These are phyloP conservation scores for Dalbergia cultrata DNA, from an alignment of 306 rosid species.

Conservation along the genomic window DNA sequence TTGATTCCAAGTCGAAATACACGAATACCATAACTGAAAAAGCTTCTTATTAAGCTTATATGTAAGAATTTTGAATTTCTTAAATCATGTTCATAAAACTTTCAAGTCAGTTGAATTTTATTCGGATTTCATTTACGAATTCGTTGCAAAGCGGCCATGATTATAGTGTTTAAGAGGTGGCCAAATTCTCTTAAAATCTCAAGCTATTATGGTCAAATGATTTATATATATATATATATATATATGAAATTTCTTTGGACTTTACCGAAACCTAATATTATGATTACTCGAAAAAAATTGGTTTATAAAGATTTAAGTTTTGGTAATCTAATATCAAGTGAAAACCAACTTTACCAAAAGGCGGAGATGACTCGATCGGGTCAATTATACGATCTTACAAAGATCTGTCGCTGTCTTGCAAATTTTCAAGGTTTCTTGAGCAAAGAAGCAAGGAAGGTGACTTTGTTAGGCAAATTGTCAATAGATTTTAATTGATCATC, in stretches of 20 bases:
- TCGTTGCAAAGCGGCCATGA: background rate
- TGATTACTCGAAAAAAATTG: background rate
- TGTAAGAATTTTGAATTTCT: too few species aligned
- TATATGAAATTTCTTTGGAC: background rate
- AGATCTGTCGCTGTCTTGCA: background rate
- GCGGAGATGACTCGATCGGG: background rate
- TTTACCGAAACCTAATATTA: too few species aligned
- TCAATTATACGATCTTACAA: background rate
- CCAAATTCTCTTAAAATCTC: background rate
- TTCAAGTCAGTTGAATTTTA: background rate
- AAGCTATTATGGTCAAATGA: background rate
- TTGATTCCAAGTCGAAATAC: background rate
- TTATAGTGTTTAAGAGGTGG: background rate
- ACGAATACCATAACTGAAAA: background rate
- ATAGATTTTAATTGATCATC: conserved; percentile 1
- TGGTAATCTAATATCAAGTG: background rate
- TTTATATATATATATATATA: background rate
- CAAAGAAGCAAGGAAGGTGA: background rate
- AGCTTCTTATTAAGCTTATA: background rate
- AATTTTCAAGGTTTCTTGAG: background rate
- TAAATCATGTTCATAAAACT: background rate
- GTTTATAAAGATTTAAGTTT: background rate
- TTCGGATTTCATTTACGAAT: background rate
- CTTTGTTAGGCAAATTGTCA: background rate
- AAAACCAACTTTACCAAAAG: conserved; percentile 6